Conservation (phyloP, 2,329 filamentous ascomycete species). For the Scytalidium sp. region DNA sequence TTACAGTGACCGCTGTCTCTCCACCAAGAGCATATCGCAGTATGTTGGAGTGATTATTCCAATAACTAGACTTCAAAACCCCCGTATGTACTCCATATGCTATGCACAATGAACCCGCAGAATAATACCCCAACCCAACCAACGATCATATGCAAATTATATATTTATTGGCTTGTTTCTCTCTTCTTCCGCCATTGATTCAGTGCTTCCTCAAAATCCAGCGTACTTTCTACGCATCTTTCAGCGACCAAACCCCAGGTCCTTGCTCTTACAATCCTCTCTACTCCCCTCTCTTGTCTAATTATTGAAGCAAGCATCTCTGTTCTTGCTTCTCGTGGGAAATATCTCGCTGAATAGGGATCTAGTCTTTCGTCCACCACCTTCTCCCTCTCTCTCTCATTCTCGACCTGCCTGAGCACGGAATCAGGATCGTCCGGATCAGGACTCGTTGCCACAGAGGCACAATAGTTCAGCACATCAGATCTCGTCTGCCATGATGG, state of each 20-base stretch:
- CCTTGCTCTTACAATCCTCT: slow-evolving; percentile 74
- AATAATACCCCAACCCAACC: too few relatives aligned
- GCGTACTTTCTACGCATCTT: slow-evolving; percentile 61
- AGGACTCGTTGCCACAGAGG: slow-evolving; percentile 79
- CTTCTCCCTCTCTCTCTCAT: slow-evolving; percentile 65
- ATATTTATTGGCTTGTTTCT: slow-evolving; percentile 5
- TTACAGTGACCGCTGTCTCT: neutral
- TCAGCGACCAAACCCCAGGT: slow-evolving; percentile 79
- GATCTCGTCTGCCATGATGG: slow-evolving; percentile 83
- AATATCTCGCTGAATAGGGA: slow-evolving; percentile 84
- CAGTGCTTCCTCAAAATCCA: slow-evolving; percentile 64
- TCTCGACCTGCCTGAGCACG: slow-evolving; percentile 66
- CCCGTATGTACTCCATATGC: neutral
- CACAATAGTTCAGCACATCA: slow-evolving; percentile 86
- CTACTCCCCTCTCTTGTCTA: slow-evolving; percentile 72
- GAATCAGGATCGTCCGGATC: slow-evolving; percentile 84
- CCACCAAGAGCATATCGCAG: too few relatives aligned
- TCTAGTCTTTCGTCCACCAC: slow-evolving; percentile 86
- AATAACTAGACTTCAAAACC: too few relatives aligned
- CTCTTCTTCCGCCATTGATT: slow-evolving; percentile 52
- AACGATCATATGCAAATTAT: too few relatives aligned
- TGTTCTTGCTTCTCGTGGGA: slow-evolving; percentile 74
- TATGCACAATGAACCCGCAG: too few relatives aligned
- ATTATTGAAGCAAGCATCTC: slow-evolving; percentile 73
- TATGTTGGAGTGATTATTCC: too few relatives aligned